These are phyloP conservation scores for Abelmoschus esculentus DNA, from an alignment of 345 rosid species.

Conservation along the genomic window DNA sequence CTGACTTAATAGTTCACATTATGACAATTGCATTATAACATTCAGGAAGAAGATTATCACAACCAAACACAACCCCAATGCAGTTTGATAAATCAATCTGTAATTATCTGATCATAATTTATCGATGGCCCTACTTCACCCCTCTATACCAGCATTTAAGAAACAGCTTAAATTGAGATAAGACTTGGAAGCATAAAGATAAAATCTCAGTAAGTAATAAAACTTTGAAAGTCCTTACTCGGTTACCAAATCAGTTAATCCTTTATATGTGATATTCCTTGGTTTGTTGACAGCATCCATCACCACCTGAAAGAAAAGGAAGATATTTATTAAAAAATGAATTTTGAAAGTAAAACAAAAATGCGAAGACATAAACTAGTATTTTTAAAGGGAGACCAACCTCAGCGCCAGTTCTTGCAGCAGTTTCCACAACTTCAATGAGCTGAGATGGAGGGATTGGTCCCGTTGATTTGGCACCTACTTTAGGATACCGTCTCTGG, in stretches of 20 bases:
- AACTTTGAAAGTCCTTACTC: constrained; percentile 47
- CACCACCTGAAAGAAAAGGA: constrained; percentile 48
- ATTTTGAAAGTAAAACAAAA: not conserved
- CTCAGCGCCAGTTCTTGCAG: constrained; percentile 87
- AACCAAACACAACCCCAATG: not conserved
- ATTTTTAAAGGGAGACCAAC: constrained; percentile 21
- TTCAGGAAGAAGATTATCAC: not conserved
- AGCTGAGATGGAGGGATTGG: constrained; percentile 57
- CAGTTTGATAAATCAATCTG: not conserved
- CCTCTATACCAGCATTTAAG: not conserved
- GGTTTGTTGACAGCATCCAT: constrained; percentile 94
- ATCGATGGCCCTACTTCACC: not conserved
- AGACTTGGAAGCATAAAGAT: not conserved
- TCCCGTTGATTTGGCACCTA: constrained; percentile 62
- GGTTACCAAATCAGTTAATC: constrained; percentile 80
- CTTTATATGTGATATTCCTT: constrained; percentile 69
- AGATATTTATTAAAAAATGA: not conserved
- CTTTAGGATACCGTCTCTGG: constrained; percentile 42
- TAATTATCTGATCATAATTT: not conserved
- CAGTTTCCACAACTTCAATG: constrained; percentile 68
- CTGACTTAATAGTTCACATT: not conserved
- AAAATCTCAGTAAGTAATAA: not conserved
- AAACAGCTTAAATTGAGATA: not conserved
- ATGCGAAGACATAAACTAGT: not conserved
- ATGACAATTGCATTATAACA: not conserved